Conservation (phyloP, 495 filamentous ascomycete genomes). For the Xanthoparmelia taractica region DNA sequence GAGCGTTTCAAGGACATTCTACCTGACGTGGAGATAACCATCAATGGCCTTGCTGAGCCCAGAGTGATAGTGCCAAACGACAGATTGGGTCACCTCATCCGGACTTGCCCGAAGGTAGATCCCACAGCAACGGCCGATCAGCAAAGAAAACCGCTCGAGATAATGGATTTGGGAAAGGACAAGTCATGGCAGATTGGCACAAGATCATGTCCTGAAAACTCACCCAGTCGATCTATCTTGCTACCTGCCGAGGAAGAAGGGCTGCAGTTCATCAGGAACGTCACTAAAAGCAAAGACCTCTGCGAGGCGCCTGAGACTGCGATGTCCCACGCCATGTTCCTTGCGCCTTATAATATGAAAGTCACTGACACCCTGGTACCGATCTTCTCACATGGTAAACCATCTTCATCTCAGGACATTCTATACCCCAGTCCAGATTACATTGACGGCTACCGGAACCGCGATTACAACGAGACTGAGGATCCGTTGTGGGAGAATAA, state of each 20-base stretch:
- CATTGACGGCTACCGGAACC: slow-evolving; percentile 26
- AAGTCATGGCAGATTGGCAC: slow-evolving; percentile 9
- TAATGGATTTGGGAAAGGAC: slow-evolving; percentile 20
- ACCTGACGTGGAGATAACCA: slow-evolving; percentile 13
- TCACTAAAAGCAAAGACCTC: slow-evolving; percentile 3
- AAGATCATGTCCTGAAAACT: slow-evolving; percentile 13
- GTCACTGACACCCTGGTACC: slow-evolving; percentile 27
- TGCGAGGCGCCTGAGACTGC: slow-evolving; percentile 8
- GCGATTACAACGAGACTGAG: slow-evolving; percentile 30
- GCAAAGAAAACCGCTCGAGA: slow-evolving; percentile 30
- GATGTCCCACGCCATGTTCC: slow-evolving; percentile 10
- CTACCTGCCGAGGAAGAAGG: not conserved
- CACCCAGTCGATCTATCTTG: slow-evolving; percentile 10
- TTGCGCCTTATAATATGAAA: slow-evolving; percentile 13
- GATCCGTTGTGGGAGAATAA: slow-evolving; percentile 41
- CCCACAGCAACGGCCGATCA: not conserved
- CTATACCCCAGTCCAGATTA: slow-evolving; percentile 35
- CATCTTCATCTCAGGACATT: slow-evolving; percentile 34
- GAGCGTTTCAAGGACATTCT: slow-evolving; percentile 10
- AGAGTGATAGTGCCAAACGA: slow-evolving; percentile 15
- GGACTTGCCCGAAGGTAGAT: not conserved
- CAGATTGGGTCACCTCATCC: slow-evolving; percentile 10
- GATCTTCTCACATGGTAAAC: slow-evolving; percentile 34
- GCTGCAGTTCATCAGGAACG: slow-evolving; percentile 13
- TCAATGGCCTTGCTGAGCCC: slow-evolving; percentile 14